Conservation (phyloP, 2,329 filamentous ascomycete genomes). For the Botrytis elliptica region DNA sequence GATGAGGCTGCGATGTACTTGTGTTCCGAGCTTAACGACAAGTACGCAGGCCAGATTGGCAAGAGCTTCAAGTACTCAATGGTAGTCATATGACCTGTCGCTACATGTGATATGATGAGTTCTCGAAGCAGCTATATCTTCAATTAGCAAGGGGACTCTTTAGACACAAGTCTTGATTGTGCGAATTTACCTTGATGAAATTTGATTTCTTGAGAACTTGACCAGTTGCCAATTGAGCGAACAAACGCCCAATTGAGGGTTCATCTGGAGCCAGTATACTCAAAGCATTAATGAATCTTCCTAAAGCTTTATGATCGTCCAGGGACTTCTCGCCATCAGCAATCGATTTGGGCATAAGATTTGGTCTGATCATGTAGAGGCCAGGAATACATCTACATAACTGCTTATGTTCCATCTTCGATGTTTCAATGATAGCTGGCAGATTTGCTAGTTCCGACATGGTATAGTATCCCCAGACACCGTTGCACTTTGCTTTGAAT, state of each 20-base stretch:
- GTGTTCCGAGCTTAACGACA: not conserved
- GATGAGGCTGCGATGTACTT: conserved; percentile 22
- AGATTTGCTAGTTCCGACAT: conserved; percentile 20
- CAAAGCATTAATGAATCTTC: conserved; percentile 27
- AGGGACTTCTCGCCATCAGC: conserved; percentile 18
- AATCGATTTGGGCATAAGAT: conserved; percentile 26
- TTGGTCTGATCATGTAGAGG: conserved; percentile 24
- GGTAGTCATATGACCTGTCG: not conserved
- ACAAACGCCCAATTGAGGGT: conserved; percentile 19
- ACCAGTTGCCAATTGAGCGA: not conserved
- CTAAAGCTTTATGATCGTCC: conserved; percentile 19
- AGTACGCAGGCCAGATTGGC: conserved; percentile 27
- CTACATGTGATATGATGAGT: conserved; percentile 22
- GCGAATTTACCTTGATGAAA: not conserved
- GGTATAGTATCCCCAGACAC: conserved; percentile 16
- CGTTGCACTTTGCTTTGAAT: conserved; percentile 22
- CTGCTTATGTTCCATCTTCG: conserved; percentile 4
- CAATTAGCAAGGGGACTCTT: not conserved
- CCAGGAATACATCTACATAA: conserved; percentile 27
- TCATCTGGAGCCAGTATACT: conserved; percentile 12
- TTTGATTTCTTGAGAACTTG: not conserved
- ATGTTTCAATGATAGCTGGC: conserved; percentile 28
- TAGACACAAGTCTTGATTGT: not conserved
- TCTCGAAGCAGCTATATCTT: conserved; percentile 23
- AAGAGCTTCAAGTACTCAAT: conserved; percentile 9